Evolutionary conservation across 2,329 filamentous ascomycete species (phyloP).

Genomic region (Fusarium sp.): DNA sequence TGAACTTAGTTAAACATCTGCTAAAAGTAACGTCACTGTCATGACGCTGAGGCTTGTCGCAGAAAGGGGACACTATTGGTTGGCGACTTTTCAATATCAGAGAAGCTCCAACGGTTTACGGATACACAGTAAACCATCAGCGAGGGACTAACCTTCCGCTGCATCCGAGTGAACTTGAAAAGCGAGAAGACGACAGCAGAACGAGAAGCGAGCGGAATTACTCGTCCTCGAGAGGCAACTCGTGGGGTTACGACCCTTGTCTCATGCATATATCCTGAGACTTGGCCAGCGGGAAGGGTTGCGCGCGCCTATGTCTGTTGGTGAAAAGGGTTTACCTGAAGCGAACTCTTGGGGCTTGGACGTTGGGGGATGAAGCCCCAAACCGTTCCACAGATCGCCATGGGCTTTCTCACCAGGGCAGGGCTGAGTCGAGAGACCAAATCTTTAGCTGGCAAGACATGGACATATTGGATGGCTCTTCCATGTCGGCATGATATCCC

Average conservation of each 20-base stretch:
- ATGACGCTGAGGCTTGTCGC: slow-evolving; percentile 35
- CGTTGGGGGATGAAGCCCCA: slow-evolving; percentile 8
- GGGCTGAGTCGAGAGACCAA: slow-evolving; percentile 28
- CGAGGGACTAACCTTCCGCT: slow-evolving; percentile 23
- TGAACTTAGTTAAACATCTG: slow-evolving; percentile 2
- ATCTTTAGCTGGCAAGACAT: background rate
- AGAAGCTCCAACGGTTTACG: slow-evolving; percentile 26
- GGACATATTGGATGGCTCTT: slow-evolving; percentile 17
- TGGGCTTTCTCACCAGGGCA: slow-evolving; percentile 4
- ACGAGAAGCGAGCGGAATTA: slow-evolving; percentile 8
- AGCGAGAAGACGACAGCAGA: slow-evolving; percentile 1
- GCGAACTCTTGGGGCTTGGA: slow-evolving; percentile 19
- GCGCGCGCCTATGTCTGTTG: slow-evolving; percentile 24
- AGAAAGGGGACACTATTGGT: slow-evolving; percentile 11
- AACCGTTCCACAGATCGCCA: slow-evolving; percentile 27
- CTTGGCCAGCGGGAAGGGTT: slow-evolving; percentile 17
- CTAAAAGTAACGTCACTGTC: slow-evolving; percentile 29
- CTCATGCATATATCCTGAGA: slow-evolving; percentile 15
- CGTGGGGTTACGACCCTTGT: slow-evolving; percentile 28
- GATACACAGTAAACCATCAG: slow-evolving; percentile 10
- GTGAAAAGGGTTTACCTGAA: slow-evolving; percentile 22
- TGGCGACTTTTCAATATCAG: slow-evolving; percentile 13
- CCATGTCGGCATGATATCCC: slow-evolving; percentile 13
- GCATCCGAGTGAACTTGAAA: slow-evolving; percentile 34
- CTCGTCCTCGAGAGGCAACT: slow-evolving; percentile 13